Base-by-base conservation (phyloP, 208 protist species). In the Zelonia costaricensis region DNA sequence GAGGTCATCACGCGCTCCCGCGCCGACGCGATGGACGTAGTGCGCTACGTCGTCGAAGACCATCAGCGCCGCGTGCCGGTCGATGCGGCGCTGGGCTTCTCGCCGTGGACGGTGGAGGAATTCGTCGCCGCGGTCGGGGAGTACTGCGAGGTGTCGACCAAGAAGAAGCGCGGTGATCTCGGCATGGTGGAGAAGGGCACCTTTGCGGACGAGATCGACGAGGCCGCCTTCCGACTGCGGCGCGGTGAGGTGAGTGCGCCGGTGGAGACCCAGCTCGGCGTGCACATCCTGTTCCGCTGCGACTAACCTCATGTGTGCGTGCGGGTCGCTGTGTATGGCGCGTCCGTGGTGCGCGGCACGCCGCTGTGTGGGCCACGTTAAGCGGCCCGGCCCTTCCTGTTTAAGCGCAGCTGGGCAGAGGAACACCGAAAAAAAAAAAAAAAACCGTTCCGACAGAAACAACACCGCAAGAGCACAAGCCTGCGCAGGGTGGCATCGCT, bases 1-100 rank as follows among this genome's bases (percentile, higher is more conserved):
- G 85, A 96, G 60, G 60, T 75, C 31, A 87, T 96, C 62, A 94
- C 87, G 3, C 86, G 91, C 33, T 87, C 85, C 20, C 69, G 74
- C 28, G 59, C 64, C 4, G 91, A 96, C 52, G 91, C 91, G 0
- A n/a, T 90, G 12, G 68, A 73, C 16, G 63, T 94, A 31, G 85
- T 78, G 46, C 57, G 71, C n/a, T 77, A 67, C 20, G 87, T 93
- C 60, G 61, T 84, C 3, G 23, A 73, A 74, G 42, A 56, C 23
- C 49, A 80, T 46, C 12, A 36, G 42, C 22, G 36, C 7, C 31
- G 51, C 16, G 56, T 62, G 18, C 59, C 62, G 10, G 46, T 49
- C 16, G 49, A 53, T 15, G 13, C 66, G 18, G 30, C 40, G 23
- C 59, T 54, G 8, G 53, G 70, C 31, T 62, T 62, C 15, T 62